Conservation (phyloP, 2,329 filamentous ascomycete species). For the Triangularia setosa region DNA sequence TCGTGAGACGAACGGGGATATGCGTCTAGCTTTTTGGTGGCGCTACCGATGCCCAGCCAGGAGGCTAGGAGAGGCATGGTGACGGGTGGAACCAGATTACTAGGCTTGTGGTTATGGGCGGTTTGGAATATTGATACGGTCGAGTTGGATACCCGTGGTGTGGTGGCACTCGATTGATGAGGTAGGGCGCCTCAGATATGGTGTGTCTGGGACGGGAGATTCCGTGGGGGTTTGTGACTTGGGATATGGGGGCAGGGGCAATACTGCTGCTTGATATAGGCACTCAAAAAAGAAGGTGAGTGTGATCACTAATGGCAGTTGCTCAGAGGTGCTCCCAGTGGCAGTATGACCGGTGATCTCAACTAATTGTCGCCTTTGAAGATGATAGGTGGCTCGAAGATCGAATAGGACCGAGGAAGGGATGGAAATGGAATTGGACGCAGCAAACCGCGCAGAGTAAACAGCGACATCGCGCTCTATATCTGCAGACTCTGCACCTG, state of each 20-base stretch:
- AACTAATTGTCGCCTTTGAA: neutral
- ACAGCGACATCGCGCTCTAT: neutral
- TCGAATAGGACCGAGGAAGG: neutral
- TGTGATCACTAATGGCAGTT: too few species aligned
- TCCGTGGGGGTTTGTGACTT: neutral
- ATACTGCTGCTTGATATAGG: neutral
- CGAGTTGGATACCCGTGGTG: too few species aligned
- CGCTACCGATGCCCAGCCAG: conserved; percentile 20
- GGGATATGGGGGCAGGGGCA: neutral
- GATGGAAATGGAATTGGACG: neutral
- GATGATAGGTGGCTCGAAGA: too few species aligned
- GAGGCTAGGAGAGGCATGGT: conserved; percentile 20
- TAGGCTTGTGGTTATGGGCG: neutral
- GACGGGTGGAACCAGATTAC: neutral
- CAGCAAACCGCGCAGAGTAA: neutral
- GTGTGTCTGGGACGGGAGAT: neutral
- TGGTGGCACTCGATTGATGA: neutral
- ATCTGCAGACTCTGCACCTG: neutral
- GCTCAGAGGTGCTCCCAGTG: neutral
- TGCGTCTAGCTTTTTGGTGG: conserved; percentile 8
- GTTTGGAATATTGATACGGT: neutral
- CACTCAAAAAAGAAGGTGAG: neutral
- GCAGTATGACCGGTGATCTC: neutral
- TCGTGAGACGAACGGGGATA: conserved; percentile 19
- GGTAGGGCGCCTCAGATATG: neutral